These are phyloP conservation scores for Nasturtium officinale DNA, from an alignment of 345 rosid species.

Conservation along the genomic window DNA sequence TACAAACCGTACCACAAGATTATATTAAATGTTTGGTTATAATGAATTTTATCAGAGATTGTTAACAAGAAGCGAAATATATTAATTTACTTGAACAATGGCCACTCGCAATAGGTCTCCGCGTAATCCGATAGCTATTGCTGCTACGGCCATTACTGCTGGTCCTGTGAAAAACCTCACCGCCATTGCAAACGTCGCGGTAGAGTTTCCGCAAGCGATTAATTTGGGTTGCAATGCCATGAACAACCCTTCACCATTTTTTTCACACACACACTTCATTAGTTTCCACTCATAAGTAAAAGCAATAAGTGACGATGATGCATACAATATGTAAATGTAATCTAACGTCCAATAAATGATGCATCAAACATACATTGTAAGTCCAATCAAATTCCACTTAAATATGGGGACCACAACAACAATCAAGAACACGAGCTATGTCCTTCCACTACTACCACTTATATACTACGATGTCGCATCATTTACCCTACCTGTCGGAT, in stretches of 20 bases:
- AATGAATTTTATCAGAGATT: background rate
- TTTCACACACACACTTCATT: background rate
- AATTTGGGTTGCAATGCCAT: slow-evolving; percentile 96
- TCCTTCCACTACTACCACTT: slow-evolving; percentile 27
- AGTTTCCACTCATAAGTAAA: background rate
- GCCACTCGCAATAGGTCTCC: slow-evolving; percentile 78
- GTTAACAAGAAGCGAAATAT: background rate
- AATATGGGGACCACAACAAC: slow-evolving; percentile 38
- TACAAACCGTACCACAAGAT: slow-evolving; percentile 29
- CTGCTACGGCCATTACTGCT: slow-evolving; percentile 90
- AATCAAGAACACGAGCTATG: slow-evolving; percentile 44
- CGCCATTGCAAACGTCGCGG: slow-evolving; percentile 80
- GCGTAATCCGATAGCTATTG: slow-evolving; percentile 70
- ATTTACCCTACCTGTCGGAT: slow-evolving; percentile 39
- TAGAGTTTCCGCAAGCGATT: slow-evolving; percentile 84
- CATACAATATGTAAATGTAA: background rate
- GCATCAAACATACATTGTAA: slow-evolving; percentile 22
- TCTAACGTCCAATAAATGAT: slow-evolving; percentile 18
- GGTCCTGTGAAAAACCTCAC: slow-evolving; percentile 86
- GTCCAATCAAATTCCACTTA: slow-evolving; percentile 41
- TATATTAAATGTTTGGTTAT: background rate
- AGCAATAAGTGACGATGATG: slow-evolving; percentile 14
- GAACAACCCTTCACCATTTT: slow-evolving; percentile 63
- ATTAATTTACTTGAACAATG: slow-evolving; percentile 70
- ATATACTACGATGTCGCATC: slow-evolving; percentile 27